Conservation (phyloP, 169 alveolate genomes). For the Miamiensis avidus region DNA sequence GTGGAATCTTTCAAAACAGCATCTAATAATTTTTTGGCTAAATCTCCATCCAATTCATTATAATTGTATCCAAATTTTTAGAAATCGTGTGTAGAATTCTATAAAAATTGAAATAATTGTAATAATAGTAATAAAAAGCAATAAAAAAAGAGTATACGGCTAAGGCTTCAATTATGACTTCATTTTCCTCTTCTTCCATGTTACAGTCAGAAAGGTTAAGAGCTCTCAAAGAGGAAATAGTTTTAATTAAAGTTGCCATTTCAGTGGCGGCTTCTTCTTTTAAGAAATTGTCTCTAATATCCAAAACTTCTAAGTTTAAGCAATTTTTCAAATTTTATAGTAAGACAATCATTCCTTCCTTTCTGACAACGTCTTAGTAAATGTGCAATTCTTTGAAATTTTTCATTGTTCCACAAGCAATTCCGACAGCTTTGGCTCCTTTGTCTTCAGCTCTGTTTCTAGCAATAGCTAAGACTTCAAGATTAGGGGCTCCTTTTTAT, state of each 20-base stretch:
- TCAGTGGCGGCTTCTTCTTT: slow-evolving; percentile 29
- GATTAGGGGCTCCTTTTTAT: slow-evolving; percentile 28
- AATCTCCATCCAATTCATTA: slow-evolving; percentile 32
- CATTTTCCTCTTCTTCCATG: slow-evolving; percentile 42
- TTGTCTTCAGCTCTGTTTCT: slow-evolving; percentile 52
- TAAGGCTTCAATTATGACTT: slow-evolving; percentile 33
- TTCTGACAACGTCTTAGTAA: slow-evolving; percentile 42
- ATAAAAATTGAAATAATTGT: too few species aligned
- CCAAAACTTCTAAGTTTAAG: slow-evolving; percentile 21
- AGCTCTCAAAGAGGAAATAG: not conserved
- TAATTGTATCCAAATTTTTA: slow-evolving; percentile 42
- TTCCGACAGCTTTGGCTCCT: slow-evolving; percentile 37
- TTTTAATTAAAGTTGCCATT: slow-evolving; percentile 15
- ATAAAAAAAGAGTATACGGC: not conserved
- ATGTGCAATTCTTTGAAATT: slow-evolving; percentile 38
- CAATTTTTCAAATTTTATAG: slow-evolving; percentile 26
- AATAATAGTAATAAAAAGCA: too few species aligned
- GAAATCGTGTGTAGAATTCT: slow-evolving; percentile 3
- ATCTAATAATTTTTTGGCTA: slow-evolving; percentile 29
- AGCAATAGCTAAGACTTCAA: slow-evolving; percentile 41
- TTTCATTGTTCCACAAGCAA: slow-evolving; percentile 26
- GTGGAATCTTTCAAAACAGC: slow-evolving; percentile 10
- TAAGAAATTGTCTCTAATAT: slow-evolving; percentile 48
- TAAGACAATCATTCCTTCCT: slow-evolving; percentile 41
- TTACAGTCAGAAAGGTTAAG: slow-evolving; percentile 44